Evolutionary conservation across 2,329 filamentous ascomycete genomes (phyloP), one percentile per base, ranked within the genome.

Genomic region (Colletotrichum acutatum): DNA sequence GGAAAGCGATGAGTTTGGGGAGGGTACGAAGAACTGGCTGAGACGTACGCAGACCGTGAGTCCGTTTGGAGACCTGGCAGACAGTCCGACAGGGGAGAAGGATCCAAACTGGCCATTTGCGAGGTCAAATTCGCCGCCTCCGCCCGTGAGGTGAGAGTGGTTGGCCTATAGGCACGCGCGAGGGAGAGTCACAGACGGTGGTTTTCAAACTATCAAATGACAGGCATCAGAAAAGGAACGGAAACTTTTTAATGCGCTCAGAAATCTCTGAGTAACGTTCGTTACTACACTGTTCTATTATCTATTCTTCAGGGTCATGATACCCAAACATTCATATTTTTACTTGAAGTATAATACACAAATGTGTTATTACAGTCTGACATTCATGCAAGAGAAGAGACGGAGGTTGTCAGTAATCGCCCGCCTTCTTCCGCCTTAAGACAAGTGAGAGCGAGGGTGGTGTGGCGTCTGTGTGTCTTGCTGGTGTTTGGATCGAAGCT

Each of bases 61-160:
- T 62, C 81, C 82, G 4, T 82, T 83, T 72, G 79, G 76, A 32
- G 78, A 79, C 49, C 74, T 82, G 53, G 76, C 74, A 46, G 75
- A 75, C 46, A 73, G 66, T 12, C 70, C 70, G 34, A 46, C 65
- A 24, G 42, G 28, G n/a, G 64, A 60, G 65, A 62, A 54, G 30
- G 70, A 32, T 12, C 22, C 60, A 5, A 49, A 60, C 42, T 74
- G 73, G 73, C 73, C 73, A 24, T 74, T 74, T 24, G 30, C 34
- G 19, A 53, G 67, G 34, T 66, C 67, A 24, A 19, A 11, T 52
- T 61, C 66, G 49, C 46, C 71, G 22, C 42, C 65, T 26, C 24
- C 58, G 58, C 19, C 52, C 6, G 24, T 11, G 8, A 61, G 24
- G 49, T 32, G 16, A 65, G 32, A 30, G 24, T 11, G 7, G 57